These are phyloP conservation scores for Hebeloma cylindrosporum DNA, from an alignment of 768 basidiomycete species.

Conservation along the genomic window DNA sequence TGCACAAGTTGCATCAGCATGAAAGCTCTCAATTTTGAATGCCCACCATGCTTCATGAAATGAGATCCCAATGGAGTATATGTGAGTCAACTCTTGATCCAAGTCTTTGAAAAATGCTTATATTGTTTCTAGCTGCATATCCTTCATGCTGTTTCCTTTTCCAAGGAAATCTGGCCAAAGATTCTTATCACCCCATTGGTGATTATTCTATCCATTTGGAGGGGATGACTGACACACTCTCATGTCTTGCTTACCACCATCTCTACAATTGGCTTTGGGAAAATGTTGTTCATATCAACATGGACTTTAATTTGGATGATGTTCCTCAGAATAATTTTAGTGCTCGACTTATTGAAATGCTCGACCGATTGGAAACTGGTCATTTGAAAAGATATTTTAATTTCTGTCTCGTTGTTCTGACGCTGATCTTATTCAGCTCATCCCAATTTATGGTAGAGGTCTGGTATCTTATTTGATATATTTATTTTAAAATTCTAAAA, in stretches of 20 bases:
- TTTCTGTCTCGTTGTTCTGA: too few species aligned
- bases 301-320: constrained; percentile 3
- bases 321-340: constrained; percentile 2
- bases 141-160: neutral
- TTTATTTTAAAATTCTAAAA: neutral
- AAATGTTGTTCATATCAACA: constrained; percentile 6
- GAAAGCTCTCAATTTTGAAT: neutral
- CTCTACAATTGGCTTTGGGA: constrained; percentile 5
- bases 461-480: neutral
- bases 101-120: neutral
- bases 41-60: neutral
- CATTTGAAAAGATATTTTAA: constrained; percentile 5
- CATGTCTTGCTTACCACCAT: constrained; percentile 1
- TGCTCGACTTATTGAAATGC: neutral
- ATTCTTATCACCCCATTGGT: neutral
- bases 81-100: too few species aligned
- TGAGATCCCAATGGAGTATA: neutral
- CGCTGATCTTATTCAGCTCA: constrained; percentile 1
- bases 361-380: constrained; percentile 5
- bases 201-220: constrained; percentile 9
- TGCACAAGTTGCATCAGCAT: neutral
- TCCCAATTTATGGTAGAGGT: constrained; percentile 3
- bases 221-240: constrained; percentile 3
- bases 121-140: neutral
- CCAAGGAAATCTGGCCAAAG: constrained; percentile 8